Evolutionary conservation across 306 rosid genomes (phyloP).

Genomic region (Cicer judaicum): DNA sequence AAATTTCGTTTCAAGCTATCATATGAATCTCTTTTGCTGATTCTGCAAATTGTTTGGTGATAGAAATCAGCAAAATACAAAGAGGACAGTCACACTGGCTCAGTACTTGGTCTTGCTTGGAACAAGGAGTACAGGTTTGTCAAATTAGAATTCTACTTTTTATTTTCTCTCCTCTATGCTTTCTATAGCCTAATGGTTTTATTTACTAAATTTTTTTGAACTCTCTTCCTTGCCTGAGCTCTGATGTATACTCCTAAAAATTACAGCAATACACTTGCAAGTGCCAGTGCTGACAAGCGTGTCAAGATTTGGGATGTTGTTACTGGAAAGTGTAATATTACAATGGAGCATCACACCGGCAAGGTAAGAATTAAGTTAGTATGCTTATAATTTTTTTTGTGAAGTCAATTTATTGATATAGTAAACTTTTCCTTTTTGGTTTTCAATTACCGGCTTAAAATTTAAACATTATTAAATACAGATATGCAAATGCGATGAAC

Average conservation of each 20-base stretch:
- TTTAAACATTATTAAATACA: slow-evolving; percentile 18
- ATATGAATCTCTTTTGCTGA: slow-evolving; percentile 39
- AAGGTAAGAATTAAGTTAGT: slow-evolving; percentile 59
- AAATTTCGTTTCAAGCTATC: not conserved
- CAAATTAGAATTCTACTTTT: slow-evolving; percentile 24
- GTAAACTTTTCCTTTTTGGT: not conserved
- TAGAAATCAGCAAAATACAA: slow-evolving; percentile 72
- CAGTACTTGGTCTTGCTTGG: slow-evolving; percentile 97
- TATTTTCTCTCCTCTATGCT: slow-evolving; percentile 40
- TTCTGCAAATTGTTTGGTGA: slow-evolving; percentile 39
- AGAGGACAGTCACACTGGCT: slow-evolving; percentile 82
- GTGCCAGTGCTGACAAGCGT: slow-evolving; percentile 88
- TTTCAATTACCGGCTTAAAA: not conserved
- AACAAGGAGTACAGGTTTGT: slow-evolving; percentile 84
- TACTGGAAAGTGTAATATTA: slow-evolving; percentile 71
- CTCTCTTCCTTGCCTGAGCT: slow-evolving; percentile 16
- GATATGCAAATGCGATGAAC: not conserved
- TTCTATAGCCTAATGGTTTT: slow-evolving; percentile 7
- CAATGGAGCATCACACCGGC: slow-evolving; percentile 90
- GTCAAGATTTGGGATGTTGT: slow-evolving; percentile 93
- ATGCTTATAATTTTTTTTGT: not conserved
- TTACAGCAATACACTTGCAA: slow-evolving; percentile 82
- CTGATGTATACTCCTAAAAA: slow-evolving; percentile 17
- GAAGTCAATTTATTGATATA: slow-evolving; percentile 22
- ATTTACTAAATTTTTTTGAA: slow-evolving; percentile 1